Conservation (phyloP, 805 yeast species). For the Candida broadrunensis region DNA sequence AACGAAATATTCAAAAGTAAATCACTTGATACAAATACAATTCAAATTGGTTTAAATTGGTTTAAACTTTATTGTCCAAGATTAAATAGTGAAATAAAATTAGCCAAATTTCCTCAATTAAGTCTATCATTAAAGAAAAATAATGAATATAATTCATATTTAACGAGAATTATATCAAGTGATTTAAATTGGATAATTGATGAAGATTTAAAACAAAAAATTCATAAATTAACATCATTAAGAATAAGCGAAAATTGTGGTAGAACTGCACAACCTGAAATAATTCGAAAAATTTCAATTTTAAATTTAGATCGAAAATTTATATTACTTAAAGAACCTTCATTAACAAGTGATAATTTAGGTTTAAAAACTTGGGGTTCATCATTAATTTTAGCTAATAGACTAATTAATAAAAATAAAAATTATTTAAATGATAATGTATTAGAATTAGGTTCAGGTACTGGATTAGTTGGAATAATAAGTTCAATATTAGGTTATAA, state of each 20-base stretch:
- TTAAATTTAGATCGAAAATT: conserved; percentile 23
- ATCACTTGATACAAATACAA: conserved; percentile 19
- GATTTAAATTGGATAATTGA: conserved; percentile 46
- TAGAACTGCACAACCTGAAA: conserved; percentile 74
- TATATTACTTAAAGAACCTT: conserved; percentile 67
- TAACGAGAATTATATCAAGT: conserved; percentile 49
- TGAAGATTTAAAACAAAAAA: conserved; percentile 28
- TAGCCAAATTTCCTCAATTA: conserved; percentile 23
- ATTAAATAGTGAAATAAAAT: conserved; percentile 17
- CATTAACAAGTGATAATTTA: conserved; percentile 78
- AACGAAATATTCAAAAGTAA: conserved; percentile 29
- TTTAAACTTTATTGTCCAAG: conserved; percentile 32
- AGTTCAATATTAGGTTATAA: conserved; percentile 50
- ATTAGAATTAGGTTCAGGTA: conserved; percentile 91
- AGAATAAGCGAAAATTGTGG: conserved; percentile 83
- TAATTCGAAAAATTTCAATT: conserved; percentile 56
- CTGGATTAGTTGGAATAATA: conserved; percentile 84
- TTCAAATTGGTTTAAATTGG: conserved; percentile 43
- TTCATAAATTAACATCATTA: conserved; percentile 56
- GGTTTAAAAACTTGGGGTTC: conserved; percentile 98
- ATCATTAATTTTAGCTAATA: conserved; percentile 62
- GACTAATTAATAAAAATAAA: conserved; percentile 36
- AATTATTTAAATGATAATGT: conserved; percentile 26
- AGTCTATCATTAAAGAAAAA: conserved; percentile 22
- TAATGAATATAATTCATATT: conserved; percentile 41